Percentiles rank a stretch among this genome's conserved stretches.
phyloP scores from a whole-genome alignment of 2,329 filamentous ascomycete genomes.

The Thermomyces lanuginosus region DNA sequence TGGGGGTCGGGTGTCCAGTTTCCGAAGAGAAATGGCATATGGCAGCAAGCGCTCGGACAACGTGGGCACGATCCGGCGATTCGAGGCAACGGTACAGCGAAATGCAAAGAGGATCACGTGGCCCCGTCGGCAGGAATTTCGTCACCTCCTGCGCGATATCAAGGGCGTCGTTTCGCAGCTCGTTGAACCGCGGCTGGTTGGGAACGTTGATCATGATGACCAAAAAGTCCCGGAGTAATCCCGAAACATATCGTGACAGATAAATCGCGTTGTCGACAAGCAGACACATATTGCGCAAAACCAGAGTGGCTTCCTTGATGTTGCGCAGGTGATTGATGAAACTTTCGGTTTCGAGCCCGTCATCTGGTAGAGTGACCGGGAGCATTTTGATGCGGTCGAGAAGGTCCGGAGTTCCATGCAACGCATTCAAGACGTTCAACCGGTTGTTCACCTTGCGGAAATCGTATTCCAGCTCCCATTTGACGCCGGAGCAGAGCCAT shows the following conservation, averaged over 20 bases:
- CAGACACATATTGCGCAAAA: slow-evolving; percentile 92
- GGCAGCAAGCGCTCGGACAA: slow-evolving; percentile 64
- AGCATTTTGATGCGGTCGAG: slow-evolving; percentile 55
- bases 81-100: slow-evolving; percentile 44
- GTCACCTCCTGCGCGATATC: slow-evolving; percentile 87
- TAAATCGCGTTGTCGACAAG: slow-evolving; percentile 75
- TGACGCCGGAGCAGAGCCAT: slow-evolving; percentile 61
- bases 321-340: slow-evolving; percentile 57
- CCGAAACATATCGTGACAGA: slow-evolving; percentile 50
- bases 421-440: slow-evolving; percentile 45
- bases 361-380: slow-evolving; percentile 41
- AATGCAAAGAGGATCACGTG: slow-evolving; percentile 62
- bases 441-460: slow-evolving; percentile 33
- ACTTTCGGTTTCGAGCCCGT: slow-evolving; percentile 53
- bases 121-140: slow-evolving; percentile 56
- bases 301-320: slow-evolving; percentile 71
- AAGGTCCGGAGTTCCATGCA: slow-evolving; percentile 53
- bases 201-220: slow-evolving; percentile 70
- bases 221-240: slow-evolving; percentile 60
- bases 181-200: slow-evolving; percentile 50
- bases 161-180: slow-evolving; percentile 78
- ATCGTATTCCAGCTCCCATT: slow-evolving; percentile 65
- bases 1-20: slow-evolving; percentile 58
- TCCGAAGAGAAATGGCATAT: slow-evolving; percentile 81
- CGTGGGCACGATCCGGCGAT: slow-evolving; percentile 62